These are phyloP conservation scores for Penicillium sp. DNA, from an alignment of 2,329 filamentous ascomycete genomes.

Conservation along the genomic window DNA sequence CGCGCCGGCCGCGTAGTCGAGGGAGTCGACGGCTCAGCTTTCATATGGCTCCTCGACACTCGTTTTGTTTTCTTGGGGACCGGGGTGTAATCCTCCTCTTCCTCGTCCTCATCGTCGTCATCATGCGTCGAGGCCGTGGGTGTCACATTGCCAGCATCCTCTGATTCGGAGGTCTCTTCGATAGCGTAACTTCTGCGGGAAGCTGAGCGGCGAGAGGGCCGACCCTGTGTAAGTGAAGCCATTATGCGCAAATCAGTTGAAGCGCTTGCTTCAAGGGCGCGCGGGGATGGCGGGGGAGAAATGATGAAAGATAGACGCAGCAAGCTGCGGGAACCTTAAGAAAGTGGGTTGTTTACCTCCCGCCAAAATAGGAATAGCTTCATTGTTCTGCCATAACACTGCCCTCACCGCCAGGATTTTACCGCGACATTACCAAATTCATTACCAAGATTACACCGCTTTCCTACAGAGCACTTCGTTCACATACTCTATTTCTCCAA, in stretches of 20 bases:
- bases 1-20: constrained; percentile 31
- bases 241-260: constrained; percentile 28
- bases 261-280: constrained; percentile 30
- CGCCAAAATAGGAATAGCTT: constrained; percentile 34
- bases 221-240: constrained; percentile 44
- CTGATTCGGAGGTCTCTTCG: constrained; percentile 76
- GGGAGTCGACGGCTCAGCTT: constrained; percentile 51
- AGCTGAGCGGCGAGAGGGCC: constrained; percentile 60
- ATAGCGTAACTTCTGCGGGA: constrained; percentile 71
- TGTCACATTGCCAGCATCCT: constrained; percentile 54
- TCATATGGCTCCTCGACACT: constrained; percentile 56
- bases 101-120: constrained; percentile 58
- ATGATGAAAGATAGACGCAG: constrained; percentile 12
- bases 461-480: constrained; percentile 14
- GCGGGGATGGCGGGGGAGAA: constrained; percentile 14
- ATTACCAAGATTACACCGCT: constrained; percentile 14
- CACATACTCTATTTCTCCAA: neutral
- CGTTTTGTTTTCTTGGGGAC: constrained; percentile 62
- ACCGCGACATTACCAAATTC: constrained; percentile 17
- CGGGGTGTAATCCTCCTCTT: constrained; percentile 80
- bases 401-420: constrained; percentile 26
- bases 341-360: constrained; percentile 43
- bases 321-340: constrained; percentile 13
- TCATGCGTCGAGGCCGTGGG: constrained; percentile 44
- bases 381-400: constrained; percentile 36